phyloP scores from a whole-genome alignment of 441 rosid species.

The Sinapis alba region DNA sequence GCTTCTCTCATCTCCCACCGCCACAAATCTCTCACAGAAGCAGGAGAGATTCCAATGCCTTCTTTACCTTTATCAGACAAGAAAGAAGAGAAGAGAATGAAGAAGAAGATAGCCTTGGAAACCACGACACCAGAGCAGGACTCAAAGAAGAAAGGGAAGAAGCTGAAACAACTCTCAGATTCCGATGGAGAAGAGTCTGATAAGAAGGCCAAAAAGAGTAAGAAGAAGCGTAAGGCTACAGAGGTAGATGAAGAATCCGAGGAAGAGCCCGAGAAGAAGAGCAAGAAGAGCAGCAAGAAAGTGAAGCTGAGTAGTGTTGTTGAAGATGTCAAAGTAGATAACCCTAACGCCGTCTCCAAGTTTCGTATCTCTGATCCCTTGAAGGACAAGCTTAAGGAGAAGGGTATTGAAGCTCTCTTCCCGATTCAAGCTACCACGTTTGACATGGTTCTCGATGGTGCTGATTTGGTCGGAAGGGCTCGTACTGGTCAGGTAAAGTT shows the following conservation, averaged over 20 bases:
- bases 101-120: constrained; percentile 53
- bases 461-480: constrained; percentile 88
- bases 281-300: constrained; percentile 57
- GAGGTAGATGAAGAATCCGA: constrained; percentile 46
- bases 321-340: constrained; percentile 51
- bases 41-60: constrained; percentile 53
- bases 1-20: constrained; percentile 15
- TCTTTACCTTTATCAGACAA: constrained; percentile 47
- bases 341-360: constrained; percentile 64
- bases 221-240: constrained; percentile 60
- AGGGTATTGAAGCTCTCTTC: constrained; percentile 76
- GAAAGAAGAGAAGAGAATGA: constrained; percentile 69
- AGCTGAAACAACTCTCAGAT: constrained; percentile 36
- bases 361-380: constrained; percentile 71
- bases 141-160: constrained; percentile 43
- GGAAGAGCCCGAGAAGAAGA: constrained; percentile 53
- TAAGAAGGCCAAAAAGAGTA: constrained; percentile 55
- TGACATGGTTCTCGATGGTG: constrained; percentile 67
- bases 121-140: constrained; percentile 39
- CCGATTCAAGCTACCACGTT: constrained; percentile 92
- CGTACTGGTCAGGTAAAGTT: constrained; percentile 85
- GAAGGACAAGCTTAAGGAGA: constrained; percentile 68
- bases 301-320: constrained; percentile 40
- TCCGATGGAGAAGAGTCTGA: constrained; percentile 44
- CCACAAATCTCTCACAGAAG: constrained; percentile 26